Base-by-base conservation (phyloP, 2,329 filamentous ascomycete genomes). In the Cladosporium colombiae region DNA sequence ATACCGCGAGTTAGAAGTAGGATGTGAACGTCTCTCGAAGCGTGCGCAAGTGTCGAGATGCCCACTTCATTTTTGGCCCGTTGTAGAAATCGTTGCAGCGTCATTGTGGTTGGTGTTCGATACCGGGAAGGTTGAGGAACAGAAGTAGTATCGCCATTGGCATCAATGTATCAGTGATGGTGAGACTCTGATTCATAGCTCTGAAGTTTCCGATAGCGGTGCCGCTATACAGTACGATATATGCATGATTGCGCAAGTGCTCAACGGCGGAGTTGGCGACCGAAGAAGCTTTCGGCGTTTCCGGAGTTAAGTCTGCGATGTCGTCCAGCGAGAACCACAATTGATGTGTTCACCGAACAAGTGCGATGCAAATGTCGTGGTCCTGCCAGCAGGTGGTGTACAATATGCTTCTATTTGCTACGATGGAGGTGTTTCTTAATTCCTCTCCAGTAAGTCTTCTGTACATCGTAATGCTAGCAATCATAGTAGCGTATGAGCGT, bases 11-110 rank as follows among this genome's bases (percentile, higher is more conserved):
- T 33, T 29, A 55, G 29, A 31, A 55, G 52, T 33, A 88, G 87
- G 8, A 55, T 14, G 70, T 88, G 86, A 67, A 83, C 80, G 72
- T 89, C 86, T 56, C 72, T 73, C 5, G 77, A 68, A 0, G 83
- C 81, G 29, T 69, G 62, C 68, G 77, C 73, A 31, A 86, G 73
- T 7, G 82, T 78, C 16, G 76, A 68, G 21, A 86, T 70, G 59
- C 83, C 83, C n/a, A 82, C 70, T 71, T 85, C 83, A 16, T 76
- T 31, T 23, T 29, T 33, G 27, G 52, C 52, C n/a, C n/a, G 18
- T 21, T 55, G 74, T 14, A 55, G 31, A n/a, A 29, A 33, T 21
- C 31, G 16, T 33, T 33, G 52, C 8, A 13, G 52, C 18, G 18
- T 21, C 52, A 33, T 55, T 33, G 7, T 55, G 27, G 3, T 21